Evolutionary conservation across 306 rosid species (phyloP).

Genomic region (Gillenia trifoliata): DNA sequence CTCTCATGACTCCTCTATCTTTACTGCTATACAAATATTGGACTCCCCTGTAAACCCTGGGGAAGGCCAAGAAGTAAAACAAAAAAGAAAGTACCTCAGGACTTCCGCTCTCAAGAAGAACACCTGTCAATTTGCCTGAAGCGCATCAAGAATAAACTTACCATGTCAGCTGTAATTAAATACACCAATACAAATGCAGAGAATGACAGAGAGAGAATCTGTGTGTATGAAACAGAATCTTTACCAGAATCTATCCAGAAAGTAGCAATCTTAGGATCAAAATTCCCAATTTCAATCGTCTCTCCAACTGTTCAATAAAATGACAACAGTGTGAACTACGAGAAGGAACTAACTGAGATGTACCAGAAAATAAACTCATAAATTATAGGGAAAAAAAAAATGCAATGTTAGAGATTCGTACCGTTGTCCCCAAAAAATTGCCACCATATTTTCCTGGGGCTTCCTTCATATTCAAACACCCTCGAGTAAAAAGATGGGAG

Average conservation of each 20-base stretch:
- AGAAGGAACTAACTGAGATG: not conserved
- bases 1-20: not conserved
- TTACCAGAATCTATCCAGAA: slow-evolving; percentile 95
- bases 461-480: slow-evolving; percentile 91
- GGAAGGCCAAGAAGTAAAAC: not conserved
- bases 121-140: slow-evolving; percentile 87
- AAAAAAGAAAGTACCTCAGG: slow-evolving; percentile 51
- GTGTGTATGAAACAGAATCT: not conserved
- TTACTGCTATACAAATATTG: not conserved
- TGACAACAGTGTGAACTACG: not conserved
- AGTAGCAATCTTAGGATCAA: slow-evolving; percentile 89
- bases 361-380: not conserved
- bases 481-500: slow-evolving; percentile 93
- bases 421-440: slow-evolving; percentile 93
- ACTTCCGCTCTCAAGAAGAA: slow-evolving; percentile 89
- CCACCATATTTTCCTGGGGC: slow-evolving; percentile 91
- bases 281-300: slow-evolving; percentile 83
- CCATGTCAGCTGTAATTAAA: slow-evolving; percentile 10
- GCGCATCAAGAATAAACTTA: slow-evolving; percentile 12
- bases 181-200: slow-evolving; percentile 1
- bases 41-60: not conserved
- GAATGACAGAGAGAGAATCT: not conserved
- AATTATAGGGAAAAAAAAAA: not conserved
- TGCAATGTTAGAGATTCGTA: slow-evolving; percentile 22
- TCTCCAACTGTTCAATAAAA: slow-evolving; percentile 71